A percentile compares a stretch with the other conserved stretches of the same genome.
phyloP scores from a whole-genome alignment of 129 eudicot species.

The sunflower (Helianthus annuus) region DNA sequence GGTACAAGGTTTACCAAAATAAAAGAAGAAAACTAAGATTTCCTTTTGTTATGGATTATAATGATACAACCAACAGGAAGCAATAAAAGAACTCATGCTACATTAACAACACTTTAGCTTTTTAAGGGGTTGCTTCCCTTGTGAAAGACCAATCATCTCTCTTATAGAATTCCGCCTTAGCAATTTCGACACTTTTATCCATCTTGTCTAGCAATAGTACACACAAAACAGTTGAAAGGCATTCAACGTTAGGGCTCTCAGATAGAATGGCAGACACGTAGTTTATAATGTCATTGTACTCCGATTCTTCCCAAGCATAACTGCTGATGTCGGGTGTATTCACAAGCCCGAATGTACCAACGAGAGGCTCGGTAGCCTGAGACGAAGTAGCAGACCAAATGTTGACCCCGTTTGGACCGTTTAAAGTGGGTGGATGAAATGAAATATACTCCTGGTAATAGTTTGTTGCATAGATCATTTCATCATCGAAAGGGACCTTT shows the following conservation, averaged over 20 bases:
- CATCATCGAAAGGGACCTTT: constrained; percentile 17
- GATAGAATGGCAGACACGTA: background rate
- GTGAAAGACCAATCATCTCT: constrained; percentile 24
- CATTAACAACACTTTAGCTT: constrained; percentile 20
- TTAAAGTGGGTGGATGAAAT: background rate
- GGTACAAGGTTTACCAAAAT: no score
- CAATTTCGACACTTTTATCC: constrained; percentile 27
- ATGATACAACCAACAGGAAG: background rate
- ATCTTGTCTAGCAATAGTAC: constrained; percentile 21
- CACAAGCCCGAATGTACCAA: no score
- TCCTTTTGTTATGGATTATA: background rate
- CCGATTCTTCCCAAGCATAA: background rate
- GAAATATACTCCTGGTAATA: constrained; percentile 1
- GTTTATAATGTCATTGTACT: background rate
- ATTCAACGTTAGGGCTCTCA: constrained; percentile 20
- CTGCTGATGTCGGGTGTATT: background rate
- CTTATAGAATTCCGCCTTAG: constrained; percentile 25
- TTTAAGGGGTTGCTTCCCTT: constrained; percentile 32
- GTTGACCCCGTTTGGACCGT: constrained; percentile 7
- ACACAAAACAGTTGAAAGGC: constrained; percentile 19
- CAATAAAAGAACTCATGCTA: background rate
- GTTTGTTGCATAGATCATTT: constrained; percentile 4
- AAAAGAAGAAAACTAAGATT: background rate
- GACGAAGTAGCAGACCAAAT: constrained; percentile 10
- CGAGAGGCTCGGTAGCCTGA: background rate